Evolutionary conservation across 2,329 filamentous ascomycete species (phyloP).

Genomic region (Colletotrichum sp.): DNA sequence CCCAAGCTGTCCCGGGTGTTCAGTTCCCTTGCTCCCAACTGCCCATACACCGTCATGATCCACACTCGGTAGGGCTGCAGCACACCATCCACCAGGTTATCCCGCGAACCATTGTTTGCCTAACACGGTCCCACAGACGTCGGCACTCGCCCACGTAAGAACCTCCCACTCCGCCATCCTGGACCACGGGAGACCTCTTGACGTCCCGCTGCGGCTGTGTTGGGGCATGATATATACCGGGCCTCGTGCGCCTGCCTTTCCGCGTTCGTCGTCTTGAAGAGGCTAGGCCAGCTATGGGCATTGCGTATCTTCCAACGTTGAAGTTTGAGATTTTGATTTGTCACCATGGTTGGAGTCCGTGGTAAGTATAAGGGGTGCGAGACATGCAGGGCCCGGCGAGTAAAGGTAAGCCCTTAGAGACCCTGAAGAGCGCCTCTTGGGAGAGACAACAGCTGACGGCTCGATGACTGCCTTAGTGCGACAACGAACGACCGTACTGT

Average conservation of each 20-base stretch:
- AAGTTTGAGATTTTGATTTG: not conserved
- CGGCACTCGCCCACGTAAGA: conserved; percentile 12
- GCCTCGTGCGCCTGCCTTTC: not conserved
- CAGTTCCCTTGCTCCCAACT: not conserved
- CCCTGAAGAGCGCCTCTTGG: not conserved
- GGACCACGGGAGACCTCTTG: not conserved
- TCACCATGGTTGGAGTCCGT: conserved; percentile 64
- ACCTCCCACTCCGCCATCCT: not conserved
- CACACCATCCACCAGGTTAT: conserved; percentile 11
- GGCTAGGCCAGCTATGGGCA: not conserved
- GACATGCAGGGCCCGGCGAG: conserved; percentile 63
- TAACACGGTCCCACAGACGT: not conserved
- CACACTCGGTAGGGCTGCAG: conserved; percentile 18
- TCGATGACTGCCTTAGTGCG: conserved; percentile 50
- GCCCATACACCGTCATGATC: not conserved
- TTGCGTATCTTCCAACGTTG: not conserved
- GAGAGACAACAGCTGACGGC: conserved; percentile 4
- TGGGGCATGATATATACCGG: conserved; percentile 5
- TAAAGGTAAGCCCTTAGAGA: conserved; percentile 51
- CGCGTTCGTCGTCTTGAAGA: not conserved
- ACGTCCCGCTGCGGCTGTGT: not conserved
- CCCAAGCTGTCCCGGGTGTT: not conserved
- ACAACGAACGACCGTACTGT: conserved; percentile 65
- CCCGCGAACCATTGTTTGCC: conserved; percentile 10
- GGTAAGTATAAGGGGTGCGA: conserved; percentile 71